A percentile compares a stretch with the other conserved stretches of the same genome.
Conservation (phyloP, 352 stramenopile genomes). For the Globisporangium recalcitrans region DNA sequence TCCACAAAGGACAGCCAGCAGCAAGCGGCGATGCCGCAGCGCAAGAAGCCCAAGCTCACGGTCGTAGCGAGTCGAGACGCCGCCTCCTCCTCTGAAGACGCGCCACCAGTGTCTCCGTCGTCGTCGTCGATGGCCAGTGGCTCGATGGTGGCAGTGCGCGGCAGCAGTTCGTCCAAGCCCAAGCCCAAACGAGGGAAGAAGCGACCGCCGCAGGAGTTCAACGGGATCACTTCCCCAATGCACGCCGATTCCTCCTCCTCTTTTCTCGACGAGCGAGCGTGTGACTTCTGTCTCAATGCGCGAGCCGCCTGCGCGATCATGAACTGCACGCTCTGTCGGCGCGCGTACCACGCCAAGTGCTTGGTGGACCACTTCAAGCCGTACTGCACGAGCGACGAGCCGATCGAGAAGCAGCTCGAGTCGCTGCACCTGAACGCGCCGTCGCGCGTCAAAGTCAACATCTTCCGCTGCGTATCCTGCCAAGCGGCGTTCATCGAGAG, state of each 20-base stretch:
- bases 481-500: slow-evolving; percentile 42
- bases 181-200: slow-evolving; percentile 2
- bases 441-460: slow-evolving; percentile 22
- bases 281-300: slow-evolving; percentile 39
- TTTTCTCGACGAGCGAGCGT: slow-evolving; percentile 15
- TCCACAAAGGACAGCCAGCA: neutral
- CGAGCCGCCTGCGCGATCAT: slow-evolving; percentile 31
- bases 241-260: neutral
- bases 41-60: slow-evolving; percentile 13
- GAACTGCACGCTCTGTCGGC: slow-evolving; percentile 33
- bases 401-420: slow-evolving; percentile 33
- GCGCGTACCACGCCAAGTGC: slow-evolving; percentile 43
- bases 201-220: slow-evolving; percentile 1
- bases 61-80: neutral
- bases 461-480: slow-evolving; percentile 45
- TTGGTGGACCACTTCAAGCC: slow-evolving; percentile 31
- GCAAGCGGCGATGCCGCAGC: neutral
- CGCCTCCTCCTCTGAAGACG: neutral
- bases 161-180: neutral
- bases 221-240: neutral
- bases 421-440: slow-evolving; percentile 21
- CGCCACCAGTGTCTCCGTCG: neutral
- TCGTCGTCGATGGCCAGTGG: neutral
- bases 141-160: neutral
- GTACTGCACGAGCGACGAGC: slow-evolving; percentile 18